Conservation (phyloP, 179 eudicot genomes). For the Nepenthes alata region DNA sequence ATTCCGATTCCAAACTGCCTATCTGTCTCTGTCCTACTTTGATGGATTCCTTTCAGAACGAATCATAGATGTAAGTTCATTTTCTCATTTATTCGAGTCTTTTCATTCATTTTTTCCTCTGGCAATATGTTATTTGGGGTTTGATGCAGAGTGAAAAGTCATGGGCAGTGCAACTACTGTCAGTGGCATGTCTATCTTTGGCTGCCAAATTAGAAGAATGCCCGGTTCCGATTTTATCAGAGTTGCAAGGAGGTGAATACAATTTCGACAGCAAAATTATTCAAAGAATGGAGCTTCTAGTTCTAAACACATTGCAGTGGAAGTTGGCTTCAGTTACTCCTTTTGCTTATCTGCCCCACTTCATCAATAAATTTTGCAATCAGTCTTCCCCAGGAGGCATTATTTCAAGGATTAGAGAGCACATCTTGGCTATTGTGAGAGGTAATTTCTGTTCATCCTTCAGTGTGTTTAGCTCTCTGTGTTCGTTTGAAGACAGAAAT, state of each 20-base stretch:
- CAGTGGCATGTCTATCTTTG: conserved; percentile 44
- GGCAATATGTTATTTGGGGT: too few relatives aligned
- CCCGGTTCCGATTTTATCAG: conserved; percentile 17
- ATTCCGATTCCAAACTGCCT: conserved; percentile 35
- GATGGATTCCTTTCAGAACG: conserved; percentile 43
- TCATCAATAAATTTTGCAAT: conserved; percentile 15
- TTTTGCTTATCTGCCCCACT: conserved; percentile 26
- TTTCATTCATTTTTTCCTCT: neutral
- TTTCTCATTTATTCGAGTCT: neutral
- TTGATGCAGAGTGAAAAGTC: conserved; percentile 22
- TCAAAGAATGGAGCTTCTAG: conserved; percentile 51
- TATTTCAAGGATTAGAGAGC: conserved; percentile 14
- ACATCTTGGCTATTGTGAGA: conserved; percentile 21
- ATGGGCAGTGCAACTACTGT: conserved; percentile 36
- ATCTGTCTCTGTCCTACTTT: conserved; percentile 37
- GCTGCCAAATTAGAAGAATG: conserved; percentile 57
- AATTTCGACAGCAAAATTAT: conserved; percentile 27
- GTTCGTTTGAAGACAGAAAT: neutral
- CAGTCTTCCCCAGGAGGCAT: conserved; percentile 6
- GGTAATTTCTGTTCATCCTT: conserved; percentile 18
- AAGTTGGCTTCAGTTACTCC: conserved; percentile 38
- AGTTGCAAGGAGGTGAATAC: conserved; percentile 17
- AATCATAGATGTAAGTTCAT: conserved; percentile 30
- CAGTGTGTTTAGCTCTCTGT: too few relatives aligned
- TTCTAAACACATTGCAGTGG: conserved; percentile 46